Evolutionary conservation across 1,139 yeast species (phyloP).

Genomic region (Eremothecium gossypii): DNA sequence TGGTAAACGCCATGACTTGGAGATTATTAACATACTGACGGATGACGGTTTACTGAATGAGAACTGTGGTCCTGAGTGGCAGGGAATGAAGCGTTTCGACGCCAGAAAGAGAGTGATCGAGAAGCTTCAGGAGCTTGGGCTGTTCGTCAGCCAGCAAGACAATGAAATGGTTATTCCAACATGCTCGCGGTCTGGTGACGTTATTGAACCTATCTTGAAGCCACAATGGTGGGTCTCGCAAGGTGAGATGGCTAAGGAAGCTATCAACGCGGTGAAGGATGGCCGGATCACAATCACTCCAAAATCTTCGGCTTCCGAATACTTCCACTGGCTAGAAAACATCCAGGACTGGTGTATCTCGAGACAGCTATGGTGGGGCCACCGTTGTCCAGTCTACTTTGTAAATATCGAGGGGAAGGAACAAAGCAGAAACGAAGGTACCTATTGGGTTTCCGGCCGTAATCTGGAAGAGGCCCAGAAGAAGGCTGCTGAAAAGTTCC

Average conservation of each 20-base stretch:
- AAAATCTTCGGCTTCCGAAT: conserved; percentile 84
- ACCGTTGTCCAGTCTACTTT: conserved; percentile 94
- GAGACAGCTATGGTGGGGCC: conserved; percentile 99
- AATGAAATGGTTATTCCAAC: conserved; percentile 92
- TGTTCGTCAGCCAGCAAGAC: conserved; percentile 76
- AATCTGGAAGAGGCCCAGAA: conserved; percentile 68
- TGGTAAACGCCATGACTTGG: conserved; percentile 88
- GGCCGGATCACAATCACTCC: conserved; percentile 82
- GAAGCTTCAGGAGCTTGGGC: conserved; percentile 42
- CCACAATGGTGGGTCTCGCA: conserved; percentile 99
- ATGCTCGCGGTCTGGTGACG: conserved; percentile 93
- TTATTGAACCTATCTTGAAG: conserved; percentile 90
- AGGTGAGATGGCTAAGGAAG: conserved; percentile 79
- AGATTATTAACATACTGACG: conserved; percentile 79
- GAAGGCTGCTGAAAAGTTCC: conserved; percentile 69
- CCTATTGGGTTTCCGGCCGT: conserved; percentile 90
- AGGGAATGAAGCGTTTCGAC: conserved; percentile 86
- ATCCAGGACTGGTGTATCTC: conserved; percentile 99
- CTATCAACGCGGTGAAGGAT: conserved; percentile 73
- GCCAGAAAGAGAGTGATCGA: conserved; percentile 85
- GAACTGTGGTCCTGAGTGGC: conserved; percentile 80
- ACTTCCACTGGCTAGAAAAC: conserved; percentile 91
- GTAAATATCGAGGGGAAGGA: conserved; percentile 65
- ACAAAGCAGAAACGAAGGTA: conserved; percentile 48
- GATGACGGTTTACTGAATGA: conserved; percentile 89